Percentiles rank a stretch among this genome's conserved stretches.
Evolutionary conservation across 352 stramenopile genomes (phyloP).

Genomic region (Hyaloperonospora arabidopsidis): DNA sequence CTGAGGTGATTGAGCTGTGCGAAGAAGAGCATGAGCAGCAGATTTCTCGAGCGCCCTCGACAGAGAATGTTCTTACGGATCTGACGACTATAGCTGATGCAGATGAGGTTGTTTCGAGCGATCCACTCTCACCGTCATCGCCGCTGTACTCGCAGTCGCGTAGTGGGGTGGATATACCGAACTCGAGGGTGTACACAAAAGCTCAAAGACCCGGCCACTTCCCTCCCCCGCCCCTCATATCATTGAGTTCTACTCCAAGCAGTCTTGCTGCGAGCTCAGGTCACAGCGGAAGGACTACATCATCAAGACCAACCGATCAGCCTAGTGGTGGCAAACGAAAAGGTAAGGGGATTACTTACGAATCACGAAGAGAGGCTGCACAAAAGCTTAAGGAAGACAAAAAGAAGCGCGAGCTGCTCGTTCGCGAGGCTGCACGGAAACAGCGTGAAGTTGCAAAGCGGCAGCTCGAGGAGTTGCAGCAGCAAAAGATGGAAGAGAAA

Average conservation of each 20-base stretch:
- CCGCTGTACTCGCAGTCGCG: constrained; percentile 21
- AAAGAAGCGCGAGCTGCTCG: constrained; percentile 48
- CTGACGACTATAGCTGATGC: constrained; percentile 40
- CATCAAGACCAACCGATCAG: constrained; percentile 18
- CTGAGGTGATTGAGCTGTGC: constrained; percentile 10
- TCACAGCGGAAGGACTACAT: constrained; percentile 14
- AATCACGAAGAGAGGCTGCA: constrained; percentile 47
- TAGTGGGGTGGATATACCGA: constrained; percentile 22
- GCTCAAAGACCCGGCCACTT: constrained; percentile 12
- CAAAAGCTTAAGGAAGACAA: constrained; percentile 72
- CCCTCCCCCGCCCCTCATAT: constrained; percentile 18
- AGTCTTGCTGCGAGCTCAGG: constrained; percentile 22
- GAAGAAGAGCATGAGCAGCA: constrained; percentile 26
- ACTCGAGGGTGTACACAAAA: constrained; percentile 10
- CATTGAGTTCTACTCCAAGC: constrained; percentile 22
- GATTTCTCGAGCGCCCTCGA: constrained; percentile 10
- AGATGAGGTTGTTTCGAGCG: constrained; percentile 38
- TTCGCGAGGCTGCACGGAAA: constrained; percentile 53
- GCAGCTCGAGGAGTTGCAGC: constrained; percentile 55
- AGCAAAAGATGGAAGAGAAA: constrained; percentile 63
- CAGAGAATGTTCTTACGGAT: constrained; percentile 38
- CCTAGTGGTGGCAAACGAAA: constrained; percentile 16
- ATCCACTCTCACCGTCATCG: constrained; percentile 20
- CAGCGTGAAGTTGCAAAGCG: constrained; percentile 54
- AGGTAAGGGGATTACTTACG: constrained; percentile 34